Base-by-base conservation (phyloP, 352 stramenopile species). In the Phytophthora podocarpi region DNA sequence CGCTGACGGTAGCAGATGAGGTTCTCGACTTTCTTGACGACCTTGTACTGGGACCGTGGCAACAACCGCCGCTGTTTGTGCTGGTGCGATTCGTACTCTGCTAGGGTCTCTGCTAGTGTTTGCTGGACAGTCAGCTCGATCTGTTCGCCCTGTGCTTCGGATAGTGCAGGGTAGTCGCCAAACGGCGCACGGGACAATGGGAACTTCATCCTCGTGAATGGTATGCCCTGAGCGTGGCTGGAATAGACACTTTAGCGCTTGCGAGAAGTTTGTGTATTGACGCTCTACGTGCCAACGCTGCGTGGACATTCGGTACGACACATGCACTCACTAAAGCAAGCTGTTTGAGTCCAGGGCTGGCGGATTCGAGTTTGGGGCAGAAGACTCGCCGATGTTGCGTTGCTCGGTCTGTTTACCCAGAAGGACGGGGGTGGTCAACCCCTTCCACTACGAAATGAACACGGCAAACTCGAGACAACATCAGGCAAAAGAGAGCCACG, bases 11-110 rank as follows among this genome's bases (percentile, higher is more conserved):
- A 80, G 36, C 72, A 61, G 21, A 66, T 65, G 23, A 80, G 45
- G 50, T 72, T 74, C 48, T 77, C 71, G 4, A 59, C 23, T 15
- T 65, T 74, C 59, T 73, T 76, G 52, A 80, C 60, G 42, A 64
- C 40, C 42, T 80, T 80, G 56, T 63, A 80, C 31, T 73, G 40
- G 7, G 54, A 54, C 5, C 46, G 48, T 1, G 52, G 40, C 28
- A 80, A 27, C 36, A 66, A 24, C 24, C 58, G 42, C 52, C 55
- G 35, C 40, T 64, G 51, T 43, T 59, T 40, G 8, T 55, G 45
- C 28, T 61, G 43, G 32, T 74, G 42, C 4, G 32, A 11, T 35
- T 74, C 67, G 53, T 72, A 79, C 54, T 79, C 67, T 31, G 46
- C 49, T 16, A 79, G 43, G 0, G 70, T 64, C 24, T 72, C 57